These are phyloP conservation scores for Colletotrichum trifolii DNA, from an alignment of 2,329 filamentous ascomycete genomes.

Conservation along the genomic window DNA sequence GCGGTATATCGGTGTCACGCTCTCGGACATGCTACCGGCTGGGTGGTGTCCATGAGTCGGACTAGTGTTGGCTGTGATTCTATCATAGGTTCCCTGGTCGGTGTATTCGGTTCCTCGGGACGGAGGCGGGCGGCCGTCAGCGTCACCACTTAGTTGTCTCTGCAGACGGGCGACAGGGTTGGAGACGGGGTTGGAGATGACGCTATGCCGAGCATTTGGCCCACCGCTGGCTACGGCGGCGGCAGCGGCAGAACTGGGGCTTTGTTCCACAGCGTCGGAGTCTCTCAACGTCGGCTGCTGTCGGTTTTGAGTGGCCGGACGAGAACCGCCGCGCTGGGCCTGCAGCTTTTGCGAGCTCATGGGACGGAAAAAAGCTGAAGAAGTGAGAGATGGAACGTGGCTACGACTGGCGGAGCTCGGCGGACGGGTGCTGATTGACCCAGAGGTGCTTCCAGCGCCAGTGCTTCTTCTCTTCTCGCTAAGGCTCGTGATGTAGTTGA, in stretches of 20 bases:
- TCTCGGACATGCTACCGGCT: conserved; percentile 77
- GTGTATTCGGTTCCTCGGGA: conserved; percentile 87
- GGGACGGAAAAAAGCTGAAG: conserved; percentile 92
- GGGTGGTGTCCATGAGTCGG: conserved; percentile 70
- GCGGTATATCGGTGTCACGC: conserved; percentile 78
- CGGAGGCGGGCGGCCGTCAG: conserved; percentile 68
- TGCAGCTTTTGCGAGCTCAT: conserved; percentile 97
- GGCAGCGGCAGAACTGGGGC: conserved; percentile 46
- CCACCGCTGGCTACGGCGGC: conserved; percentile 52
- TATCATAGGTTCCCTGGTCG: conserved; percentile 77
- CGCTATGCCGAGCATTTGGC: conserved; percentile 62
- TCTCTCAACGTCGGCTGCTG: conserved; percentile 40
- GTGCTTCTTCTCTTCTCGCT: conserved; percentile 57
- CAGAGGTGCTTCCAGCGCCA: conserved; percentile 50
- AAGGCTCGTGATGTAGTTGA: conserved; percentile 54
- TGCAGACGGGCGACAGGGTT: conserved; percentile 53
- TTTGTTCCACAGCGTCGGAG: conserved; percentile 48
- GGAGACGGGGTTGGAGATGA: conserved; percentile 56
- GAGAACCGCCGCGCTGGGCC: conserved; percentile 77
- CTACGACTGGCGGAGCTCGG: conserved; percentile 79
- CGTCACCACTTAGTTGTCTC: conserved; percentile 52
- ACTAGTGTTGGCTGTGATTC: conserved; percentile 78
- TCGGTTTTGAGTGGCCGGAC: conserved; percentile 55
- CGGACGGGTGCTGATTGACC: conserved; percentile 45
- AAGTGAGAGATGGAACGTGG: conserved; percentile 89